phyloP scores from a whole-genome alignment of 1,284 basidiomycete genomes.

The Somion occarium region DNA sequence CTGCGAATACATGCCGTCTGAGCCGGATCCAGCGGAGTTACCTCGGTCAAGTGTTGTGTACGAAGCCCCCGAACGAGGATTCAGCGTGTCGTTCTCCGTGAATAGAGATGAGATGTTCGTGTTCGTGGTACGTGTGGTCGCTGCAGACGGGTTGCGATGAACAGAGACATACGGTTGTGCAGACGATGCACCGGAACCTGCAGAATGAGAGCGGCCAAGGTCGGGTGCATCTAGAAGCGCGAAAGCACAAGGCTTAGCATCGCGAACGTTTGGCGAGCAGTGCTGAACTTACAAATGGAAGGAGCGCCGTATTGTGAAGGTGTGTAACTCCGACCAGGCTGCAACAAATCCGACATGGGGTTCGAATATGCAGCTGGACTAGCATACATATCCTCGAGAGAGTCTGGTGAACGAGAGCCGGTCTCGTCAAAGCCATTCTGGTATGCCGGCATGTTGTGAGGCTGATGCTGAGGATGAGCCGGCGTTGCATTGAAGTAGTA shows the following conservation, averaged over 20 bases:
- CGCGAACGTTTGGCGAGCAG: not conserved
- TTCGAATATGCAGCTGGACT: constrained; percentile 3
- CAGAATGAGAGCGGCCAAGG: constrained; percentile 10
- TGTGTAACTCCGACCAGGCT: not conserved
- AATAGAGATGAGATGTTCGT: constrained; percentile 18
- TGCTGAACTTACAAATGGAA: not conserved
- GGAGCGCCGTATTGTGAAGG: not conserved
- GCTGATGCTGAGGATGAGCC: not conserved
- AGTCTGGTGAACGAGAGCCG: constrained; percentile 21
- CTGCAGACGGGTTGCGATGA: constrained; percentile 17
- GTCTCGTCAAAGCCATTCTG: constrained; percentile 17
- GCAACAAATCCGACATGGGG: not conserved
- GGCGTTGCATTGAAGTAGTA: constrained; percentile 12
- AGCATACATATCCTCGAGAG: constrained; percentile 19
- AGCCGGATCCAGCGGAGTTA: constrained; percentile 24
- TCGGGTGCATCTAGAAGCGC: constrained; percentile 1
- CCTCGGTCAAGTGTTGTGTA: constrained; percentile 25
- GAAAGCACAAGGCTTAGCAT: not conserved
- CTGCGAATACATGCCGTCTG: constrained; percentile 11
- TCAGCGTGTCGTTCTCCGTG: constrained; percentile 16
- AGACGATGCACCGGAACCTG: constrained; percentile 6
- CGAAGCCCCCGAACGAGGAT: constrained; percentile 16
- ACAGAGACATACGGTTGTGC: constrained; percentile 10
- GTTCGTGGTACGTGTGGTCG: constrained; percentile 18
- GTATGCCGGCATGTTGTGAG: constrained; percentile 10